A percentile compares a stretch with the other conserved stretches of the same genome.
Evolutionary conservation across 2,329 filamentous ascomycete genomes (phyloP).

Genomic region (Aschersonia sp.): DNA sequence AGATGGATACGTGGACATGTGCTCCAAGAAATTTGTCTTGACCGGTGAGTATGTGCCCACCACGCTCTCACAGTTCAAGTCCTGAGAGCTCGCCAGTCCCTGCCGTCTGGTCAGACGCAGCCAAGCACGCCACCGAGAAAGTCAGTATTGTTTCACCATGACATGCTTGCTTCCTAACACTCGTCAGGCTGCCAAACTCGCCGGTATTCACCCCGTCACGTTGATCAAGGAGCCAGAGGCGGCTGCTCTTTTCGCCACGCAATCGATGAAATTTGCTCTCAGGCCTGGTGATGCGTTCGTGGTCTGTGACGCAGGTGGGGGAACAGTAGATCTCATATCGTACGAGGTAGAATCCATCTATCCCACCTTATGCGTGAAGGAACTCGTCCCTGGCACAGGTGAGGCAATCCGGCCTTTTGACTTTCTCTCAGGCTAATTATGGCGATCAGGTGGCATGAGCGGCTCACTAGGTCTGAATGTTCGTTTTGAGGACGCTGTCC

Average conservation of each 20-base stretch:
- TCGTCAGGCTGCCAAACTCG: conserved; percentile 19
- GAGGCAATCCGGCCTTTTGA: background rate
- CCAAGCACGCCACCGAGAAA: conserved; percentile 30
- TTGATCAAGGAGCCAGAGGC: conserved; percentile 38
- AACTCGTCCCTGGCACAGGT: conserved; percentile 12
- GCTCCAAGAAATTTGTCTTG: conserved; percentile 21
- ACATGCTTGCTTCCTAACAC: background rate
- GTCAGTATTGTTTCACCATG: conserved; percentile 2
- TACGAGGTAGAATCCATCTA: conserved; percentile 24
- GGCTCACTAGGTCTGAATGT: conserved; percentile 11
- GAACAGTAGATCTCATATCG: conserved; percentile 38
- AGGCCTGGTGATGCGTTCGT: conserved; percentile 32
- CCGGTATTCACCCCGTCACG: conserved; percentile 26
- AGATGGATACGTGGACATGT: conserved; percentile 5
- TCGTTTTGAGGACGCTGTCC: conserved; percentile 7
- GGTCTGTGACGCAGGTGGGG: conserved; percentile 38
- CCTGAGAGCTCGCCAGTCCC: conserved; percentile 41
- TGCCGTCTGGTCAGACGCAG: conserved; percentile 41
- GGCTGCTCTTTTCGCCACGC: conserved; percentile 32
- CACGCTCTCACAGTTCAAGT: conserved; percentile 22
- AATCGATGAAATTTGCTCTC: conserved; percentile 23
- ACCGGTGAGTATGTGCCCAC: conserved; percentile 29
- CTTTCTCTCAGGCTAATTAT: conserved; percentile 1
- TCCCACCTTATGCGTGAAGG: conserved; percentile 9
- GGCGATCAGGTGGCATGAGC: conserved; percentile 5